Evolutionary conservation across 2,329 filamentous ascomycete genomes (phyloP).

Genomic region (Sporothrix protearum): DNA sequence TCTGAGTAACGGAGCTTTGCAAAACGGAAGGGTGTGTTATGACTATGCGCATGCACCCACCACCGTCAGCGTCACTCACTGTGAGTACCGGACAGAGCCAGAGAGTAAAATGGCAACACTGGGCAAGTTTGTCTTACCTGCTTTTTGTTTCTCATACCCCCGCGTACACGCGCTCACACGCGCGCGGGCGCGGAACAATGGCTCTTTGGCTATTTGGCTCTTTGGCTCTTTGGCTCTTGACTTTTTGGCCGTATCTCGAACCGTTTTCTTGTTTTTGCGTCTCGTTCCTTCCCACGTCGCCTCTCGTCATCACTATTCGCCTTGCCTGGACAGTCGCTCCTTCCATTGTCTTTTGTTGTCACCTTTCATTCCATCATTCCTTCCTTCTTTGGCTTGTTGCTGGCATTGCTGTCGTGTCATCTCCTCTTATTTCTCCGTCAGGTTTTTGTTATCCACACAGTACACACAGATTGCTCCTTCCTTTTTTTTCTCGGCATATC

Average conservation of each 20-base stretch:
- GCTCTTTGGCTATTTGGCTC: not conserved
- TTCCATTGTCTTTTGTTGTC: conserved; percentile 4
- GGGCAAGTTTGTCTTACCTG: conserved; percentile 9
- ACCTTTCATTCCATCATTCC: conserved; percentile 5
- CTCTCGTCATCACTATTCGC: not conserved
- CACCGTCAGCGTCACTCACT: not conserved
- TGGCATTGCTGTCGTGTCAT: not conserved
- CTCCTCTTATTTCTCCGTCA: not conserved
- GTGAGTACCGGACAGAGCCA: not conserved
- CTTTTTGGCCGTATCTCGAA: not conserved
- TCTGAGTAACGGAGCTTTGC: conserved; percentile 16
- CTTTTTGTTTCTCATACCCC: not conserved
- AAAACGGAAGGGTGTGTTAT: conserved; percentile 7
- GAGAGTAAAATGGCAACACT: not conserved
- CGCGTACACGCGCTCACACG: not conserved
- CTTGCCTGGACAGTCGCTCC: not conserved
- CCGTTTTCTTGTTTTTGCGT: not conserved
- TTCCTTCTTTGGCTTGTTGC: not conserved
- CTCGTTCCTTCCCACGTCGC: not conserved
- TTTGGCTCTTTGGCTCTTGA: too few species aligned
- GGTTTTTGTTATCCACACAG: not conserved
- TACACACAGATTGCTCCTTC: not conserved
- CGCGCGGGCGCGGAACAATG: not conserved
- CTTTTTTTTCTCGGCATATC: not conserved
- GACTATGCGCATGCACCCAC: conserved; percentile 3